Base-by-base conservation (phyloP, 352 stramenopile genomes). In the Peronosclerospora sorghi region DNA sequence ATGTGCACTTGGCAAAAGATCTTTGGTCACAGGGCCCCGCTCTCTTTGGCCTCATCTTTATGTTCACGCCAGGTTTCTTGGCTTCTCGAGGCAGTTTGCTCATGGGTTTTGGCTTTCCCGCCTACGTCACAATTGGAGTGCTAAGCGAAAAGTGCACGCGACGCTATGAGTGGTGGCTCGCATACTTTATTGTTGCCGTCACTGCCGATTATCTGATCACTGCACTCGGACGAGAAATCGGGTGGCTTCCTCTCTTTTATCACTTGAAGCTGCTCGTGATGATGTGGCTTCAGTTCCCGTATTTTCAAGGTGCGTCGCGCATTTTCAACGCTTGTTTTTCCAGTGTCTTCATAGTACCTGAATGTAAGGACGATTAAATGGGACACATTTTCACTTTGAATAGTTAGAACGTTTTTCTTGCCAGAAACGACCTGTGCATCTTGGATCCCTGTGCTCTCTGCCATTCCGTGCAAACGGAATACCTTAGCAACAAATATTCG, bases 201-300 rank as follows among this genome's bases (percentile, higher is more conserved):
- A 54, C 65, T n/a, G 54, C 65, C 8, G 73, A 93, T 53, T 85
- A 87, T 44, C 41, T 86, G 14, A 56, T 89, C 42, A 76, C 57
- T 1, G 56, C 72, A 18, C 45, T 89, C 14, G 65, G 51, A 40
- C 41, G 57, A 27, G 66, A 66, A 35, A 57, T 94, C 18, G 61
- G 47, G 39, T 95, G 83, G 83, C 53, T 95, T 20, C 83, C 83
- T 37, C 51, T 95, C 18, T 92, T 87, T 54, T 89, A 86, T 48
- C 83, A 95, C 52, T 55, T 40, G n/a, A 91, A 93, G 60, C 42
- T 95, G 48, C 43, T 88, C 17, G 49, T 76, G 27, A 73, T 90
- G 59, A 72, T 95, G 59, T 94, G 78, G 77, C 78, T 95, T 9
- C 83, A 95, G 56, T 90, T 95, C 50, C 83, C 83, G 27, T 94